Percentiles rank a stretch among this genome's conserved stretches.
Conservation (phyloP, 305 asterid species). For the Rubia balearica region DNA sequence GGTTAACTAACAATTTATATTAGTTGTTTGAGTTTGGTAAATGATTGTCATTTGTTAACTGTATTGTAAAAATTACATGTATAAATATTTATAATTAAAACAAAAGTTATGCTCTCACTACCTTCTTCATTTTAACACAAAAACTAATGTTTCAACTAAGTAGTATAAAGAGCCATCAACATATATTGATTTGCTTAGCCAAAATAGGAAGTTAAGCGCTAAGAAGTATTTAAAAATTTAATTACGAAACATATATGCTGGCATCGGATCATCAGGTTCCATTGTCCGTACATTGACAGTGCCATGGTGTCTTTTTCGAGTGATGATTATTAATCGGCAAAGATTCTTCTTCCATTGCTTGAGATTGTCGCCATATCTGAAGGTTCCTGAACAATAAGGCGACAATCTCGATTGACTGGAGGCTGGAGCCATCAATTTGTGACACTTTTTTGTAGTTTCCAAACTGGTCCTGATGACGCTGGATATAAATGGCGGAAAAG, state of each 20-base stretch:
- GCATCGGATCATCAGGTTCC: slow-evolving; percentile 1
- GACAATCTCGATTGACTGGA: not conserved
- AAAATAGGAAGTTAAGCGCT: too few species aligned
- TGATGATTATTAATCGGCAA: not conserved
- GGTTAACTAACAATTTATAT: too few species aligned
- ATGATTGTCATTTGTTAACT: too few species aligned
- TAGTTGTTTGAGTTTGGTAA: too few species aligned
- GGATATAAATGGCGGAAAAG: not conserved
- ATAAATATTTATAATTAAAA: too few species aligned
- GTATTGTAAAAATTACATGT: too few species aligned
- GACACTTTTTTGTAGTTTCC: not conserved
- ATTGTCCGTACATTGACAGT: not conserved
- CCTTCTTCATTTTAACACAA: too few species aligned
- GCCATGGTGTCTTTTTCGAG: not conserved
- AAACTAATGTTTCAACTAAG: too few species aligned
- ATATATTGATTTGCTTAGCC: too few species aligned
- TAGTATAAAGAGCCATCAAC: too few species aligned
- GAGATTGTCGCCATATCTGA: slow-evolving; percentile 5
- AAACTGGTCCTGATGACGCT: not conserved
- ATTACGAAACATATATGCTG: not conserved
- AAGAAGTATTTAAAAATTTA: too few species aligned
- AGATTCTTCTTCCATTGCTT: not conserved
- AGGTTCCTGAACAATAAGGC: slow-evolving; percentile 12
- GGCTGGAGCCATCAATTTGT: not conserved
- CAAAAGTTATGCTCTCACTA: too few species aligned